Conservation (phyloP, 2,329 filamentous ascomycete genomes). For the Xylariaceae sp. region DNA sequence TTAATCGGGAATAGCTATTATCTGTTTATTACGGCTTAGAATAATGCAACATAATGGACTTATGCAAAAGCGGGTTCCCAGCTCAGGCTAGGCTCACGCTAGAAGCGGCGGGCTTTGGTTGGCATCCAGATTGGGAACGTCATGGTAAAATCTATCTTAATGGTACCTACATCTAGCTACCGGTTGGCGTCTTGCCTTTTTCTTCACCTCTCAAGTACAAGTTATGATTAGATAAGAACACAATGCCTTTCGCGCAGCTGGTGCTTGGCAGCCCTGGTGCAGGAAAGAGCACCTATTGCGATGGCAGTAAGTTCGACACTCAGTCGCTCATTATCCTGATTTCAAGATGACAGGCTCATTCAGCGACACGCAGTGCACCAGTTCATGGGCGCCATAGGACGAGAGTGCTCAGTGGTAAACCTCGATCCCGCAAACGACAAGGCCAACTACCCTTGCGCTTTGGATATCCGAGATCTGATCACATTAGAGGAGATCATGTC, state of each 20-base stretch:
- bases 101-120: too few relatives aligned
- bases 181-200: too few relatives aligned
- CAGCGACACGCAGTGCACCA: constrained; percentile 73
- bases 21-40: too few relatives aligned
- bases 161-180: too few relatives aligned
- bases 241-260: constrained; percentile 74
- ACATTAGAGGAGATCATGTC: constrained; percentile 95
- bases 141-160: too few relatives aligned
- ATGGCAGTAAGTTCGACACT: constrained; percentile 71
- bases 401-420: constrained; percentile 94
- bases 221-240: constrained; percentile 5
- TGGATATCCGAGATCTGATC: constrained; percentile 88
- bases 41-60: too few relatives aligned
- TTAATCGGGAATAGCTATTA: too few relatives aligned
- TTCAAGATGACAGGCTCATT: constrained; percentile 6
- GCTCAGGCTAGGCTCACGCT: too few relatives aligned
- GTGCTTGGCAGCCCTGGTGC: constrained; percentile 93
- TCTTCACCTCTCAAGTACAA: background rate
- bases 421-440: constrained; percentile 96
- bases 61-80: too few relatives aligned
- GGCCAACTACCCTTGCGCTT: constrained; percentile 83
- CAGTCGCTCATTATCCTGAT: constrained; percentile 6
- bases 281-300: constrained; percentile 97
- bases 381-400: constrained; percentile 93
- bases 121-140: too few relatives aligned